Evolutionary conservation across 1,139 yeast species (phyloP).

Genomic region (Pichiaceae sp.): DNA sequence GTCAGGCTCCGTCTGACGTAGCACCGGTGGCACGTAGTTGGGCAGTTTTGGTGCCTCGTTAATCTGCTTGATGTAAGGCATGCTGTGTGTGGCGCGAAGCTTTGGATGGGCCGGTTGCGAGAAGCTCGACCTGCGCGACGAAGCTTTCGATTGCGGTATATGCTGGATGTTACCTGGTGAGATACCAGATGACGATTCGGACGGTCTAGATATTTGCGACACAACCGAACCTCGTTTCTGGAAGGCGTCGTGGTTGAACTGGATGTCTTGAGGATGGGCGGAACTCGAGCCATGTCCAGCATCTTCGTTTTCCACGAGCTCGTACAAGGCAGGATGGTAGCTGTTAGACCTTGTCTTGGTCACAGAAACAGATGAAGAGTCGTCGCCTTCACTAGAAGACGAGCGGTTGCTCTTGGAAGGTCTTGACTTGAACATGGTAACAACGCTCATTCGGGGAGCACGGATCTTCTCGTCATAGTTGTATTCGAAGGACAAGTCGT

Average conservation of each 20-base stretch:
- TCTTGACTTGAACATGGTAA: slow-evolving; percentile 14
- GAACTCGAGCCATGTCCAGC: background rate
- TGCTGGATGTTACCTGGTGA: background rate
- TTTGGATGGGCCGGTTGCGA: background rate
- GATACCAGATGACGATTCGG: background rate
- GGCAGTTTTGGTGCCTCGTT: slow-evolving; percentile 21
- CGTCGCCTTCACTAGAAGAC: background rate
- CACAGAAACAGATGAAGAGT: background rate
- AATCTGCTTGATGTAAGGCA: slow-evolving; percentile 17
- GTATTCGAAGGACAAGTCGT: slow-evolving; percentile 18
- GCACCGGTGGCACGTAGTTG: slow-evolving; percentile 23
- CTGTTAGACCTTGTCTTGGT: background rate
- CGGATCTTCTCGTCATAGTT: slow-evolving; percentile 25
- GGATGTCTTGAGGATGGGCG: background rate
- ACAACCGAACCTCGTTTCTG: background rate
- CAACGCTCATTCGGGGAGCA: slow-evolving; percentile 24
- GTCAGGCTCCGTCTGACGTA: slow-evolving; percentile 16
- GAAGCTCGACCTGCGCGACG: background rate
- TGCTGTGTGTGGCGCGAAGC: background rate
- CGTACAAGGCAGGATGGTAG: slow-evolving; percentile 1
- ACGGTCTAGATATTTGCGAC: background rate
- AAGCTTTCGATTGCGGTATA: background rate
- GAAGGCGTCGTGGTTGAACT: background rate
- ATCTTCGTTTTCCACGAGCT: background rate
- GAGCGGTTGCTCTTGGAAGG: slow-evolving; percentile 8